Evolutionary conservation across 768 basidiomycete genomes (phyloP).

Genomic region (Mycena vulgaris): DNA sequence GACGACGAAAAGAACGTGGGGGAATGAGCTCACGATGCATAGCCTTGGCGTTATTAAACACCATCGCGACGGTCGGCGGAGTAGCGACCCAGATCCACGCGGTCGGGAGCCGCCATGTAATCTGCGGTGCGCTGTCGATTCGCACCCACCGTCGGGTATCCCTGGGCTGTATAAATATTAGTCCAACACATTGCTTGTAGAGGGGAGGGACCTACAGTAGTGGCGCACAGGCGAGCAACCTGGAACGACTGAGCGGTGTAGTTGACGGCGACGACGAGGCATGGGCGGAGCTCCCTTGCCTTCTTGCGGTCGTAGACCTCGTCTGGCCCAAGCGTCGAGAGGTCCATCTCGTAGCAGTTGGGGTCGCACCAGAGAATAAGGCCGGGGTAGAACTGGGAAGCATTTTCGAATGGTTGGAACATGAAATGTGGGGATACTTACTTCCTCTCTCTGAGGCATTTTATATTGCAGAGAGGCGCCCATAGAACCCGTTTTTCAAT

Average conservation of each 20-base stretch:
- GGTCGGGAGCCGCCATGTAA: constrained; percentile 18
- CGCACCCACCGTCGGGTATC: constrained; percentile 32
- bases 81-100: constrained; percentile 34
- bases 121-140: not conserved
- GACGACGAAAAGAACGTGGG: not conserved
- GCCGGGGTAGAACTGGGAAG: constrained; percentile 31
- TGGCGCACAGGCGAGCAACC: constrained; percentile 25
- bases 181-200: not conserved
- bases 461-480: not conserved
- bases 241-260: not conserved
- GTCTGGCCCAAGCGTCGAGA: constrained; percentile 16
- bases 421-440: not conserved
- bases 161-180: constrained; percentile 6
- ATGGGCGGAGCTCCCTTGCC: constrained; percentile 27
- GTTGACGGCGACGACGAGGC: constrained; percentile 34
- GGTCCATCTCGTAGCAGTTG: constrained; percentile 21
- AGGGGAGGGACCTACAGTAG: constrained; percentile 13
- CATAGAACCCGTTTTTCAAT: not conserved
- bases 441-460: not conserved
- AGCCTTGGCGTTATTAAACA: constrained; percentile 25
- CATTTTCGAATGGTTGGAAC: constrained; percentile 33
- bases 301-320: constrained; percentile 20
- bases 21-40: constrained; percentile 24
- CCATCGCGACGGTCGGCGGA: constrained; percentile 28
- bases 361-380: constrained; percentile 48